Evolutionary conservation across 2,329 filamentous ascomycete genomes (phyloP).

Genomic region (Chaetothyriales sp.): DNA sequence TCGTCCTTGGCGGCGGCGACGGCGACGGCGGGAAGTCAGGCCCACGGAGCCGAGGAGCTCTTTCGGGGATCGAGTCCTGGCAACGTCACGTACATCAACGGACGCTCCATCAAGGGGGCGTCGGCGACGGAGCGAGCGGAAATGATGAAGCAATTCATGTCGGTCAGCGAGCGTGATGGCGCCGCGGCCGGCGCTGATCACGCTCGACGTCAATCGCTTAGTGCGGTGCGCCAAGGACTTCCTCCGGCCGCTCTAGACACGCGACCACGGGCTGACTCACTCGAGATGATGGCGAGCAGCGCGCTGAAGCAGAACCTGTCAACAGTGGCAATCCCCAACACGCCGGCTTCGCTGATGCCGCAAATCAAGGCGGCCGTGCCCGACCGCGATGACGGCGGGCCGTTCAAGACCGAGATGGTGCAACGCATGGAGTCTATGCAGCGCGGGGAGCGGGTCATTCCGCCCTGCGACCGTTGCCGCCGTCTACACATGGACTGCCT

Average conservation of each 20-base stretch:
- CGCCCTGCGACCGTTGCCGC: constrained; percentile 72
- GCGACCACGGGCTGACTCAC: constrained; percentile 10
- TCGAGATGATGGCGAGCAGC: constrained; percentile 5
- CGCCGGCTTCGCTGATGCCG: constrained; percentile 39
- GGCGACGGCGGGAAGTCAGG: not conserved
- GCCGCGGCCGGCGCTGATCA: constrained; percentile 20
- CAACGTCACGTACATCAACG: constrained; percentile 37
- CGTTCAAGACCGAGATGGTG: constrained; percentile 53
- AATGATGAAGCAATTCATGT: constrained; percentile 49
- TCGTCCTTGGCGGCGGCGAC: not conserved
- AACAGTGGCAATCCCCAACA: constrained; percentile 42
- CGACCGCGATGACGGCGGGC: constrained; percentile 45
- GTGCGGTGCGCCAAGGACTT: constrained; percentile 3
- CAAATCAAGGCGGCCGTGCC: constrained; percentile 31
- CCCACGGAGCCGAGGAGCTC: constrained; percentile 13
- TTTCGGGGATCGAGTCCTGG: constrained; percentile 30
- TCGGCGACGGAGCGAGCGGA: constrained; percentile 46
- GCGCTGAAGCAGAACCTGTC: constrained; percentile 19
- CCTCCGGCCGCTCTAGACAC: constrained; percentile 4
- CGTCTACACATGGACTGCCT: constrained; percentile 67
- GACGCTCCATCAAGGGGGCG: constrained; percentile 35
- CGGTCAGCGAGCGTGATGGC: constrained; percentile 40
- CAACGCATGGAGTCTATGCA: constrained; percentile 61
- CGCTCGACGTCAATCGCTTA: constrained; percentile 11
- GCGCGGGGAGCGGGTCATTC: constrained; percentile 61